These are phyloP conservation scores for Podospora conica DNA, from an alignment of 495 filamentous ascomycete species.

Conservation along the genomic window DNA sequence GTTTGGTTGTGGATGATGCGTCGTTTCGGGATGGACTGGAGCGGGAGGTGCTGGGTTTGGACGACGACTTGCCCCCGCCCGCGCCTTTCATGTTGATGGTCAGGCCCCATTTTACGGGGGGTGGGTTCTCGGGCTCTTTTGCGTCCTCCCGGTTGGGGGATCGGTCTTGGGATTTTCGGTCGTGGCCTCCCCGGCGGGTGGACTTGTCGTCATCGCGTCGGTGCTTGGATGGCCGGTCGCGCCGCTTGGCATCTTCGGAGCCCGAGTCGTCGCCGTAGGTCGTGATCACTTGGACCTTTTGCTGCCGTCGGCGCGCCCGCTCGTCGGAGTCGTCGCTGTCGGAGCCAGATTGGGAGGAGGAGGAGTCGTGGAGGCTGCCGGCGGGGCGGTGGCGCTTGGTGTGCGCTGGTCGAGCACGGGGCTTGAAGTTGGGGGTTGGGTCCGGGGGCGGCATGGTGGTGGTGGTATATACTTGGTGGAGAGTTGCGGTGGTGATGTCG, in stretches of 20 bases:
- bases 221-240: neutral
- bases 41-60: conserved; percentile 1
- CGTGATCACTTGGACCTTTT: conserved; percentile 30
- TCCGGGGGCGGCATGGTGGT: conserved; percentile 36
- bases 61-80: neutral
- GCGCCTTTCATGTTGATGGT: conserved; percentile 33
- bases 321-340: conserved; percentile 23
- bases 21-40: conserved; percentile 17
- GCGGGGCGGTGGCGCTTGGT: conserved; percentile 34
- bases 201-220: neutral
- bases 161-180: conserved; percentile 24
- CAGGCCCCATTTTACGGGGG: conserved; percentile 40
- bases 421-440: conserved; percentile 23
- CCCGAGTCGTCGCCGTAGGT: conserved; percentile 10
- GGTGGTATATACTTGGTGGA: conserved; percentile 10
- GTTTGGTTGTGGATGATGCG: conserved; percentile 19
- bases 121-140: conserved; percentile 32
- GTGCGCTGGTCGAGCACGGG: conserved; percentile 28
- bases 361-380: conserved; percentile 25
- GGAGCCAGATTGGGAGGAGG: conserved; percentile 28
- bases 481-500: neutral
- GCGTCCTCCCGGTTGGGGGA: conserved; percentile 24
- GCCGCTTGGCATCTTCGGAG: neutral
- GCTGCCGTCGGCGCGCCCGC: conserved; percentile 13
- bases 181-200: conserved; percentile 13